Conservation (phyloP, 371 early-diverging fungal genomes). For the Zopfochytrium polystomum region DNA sequence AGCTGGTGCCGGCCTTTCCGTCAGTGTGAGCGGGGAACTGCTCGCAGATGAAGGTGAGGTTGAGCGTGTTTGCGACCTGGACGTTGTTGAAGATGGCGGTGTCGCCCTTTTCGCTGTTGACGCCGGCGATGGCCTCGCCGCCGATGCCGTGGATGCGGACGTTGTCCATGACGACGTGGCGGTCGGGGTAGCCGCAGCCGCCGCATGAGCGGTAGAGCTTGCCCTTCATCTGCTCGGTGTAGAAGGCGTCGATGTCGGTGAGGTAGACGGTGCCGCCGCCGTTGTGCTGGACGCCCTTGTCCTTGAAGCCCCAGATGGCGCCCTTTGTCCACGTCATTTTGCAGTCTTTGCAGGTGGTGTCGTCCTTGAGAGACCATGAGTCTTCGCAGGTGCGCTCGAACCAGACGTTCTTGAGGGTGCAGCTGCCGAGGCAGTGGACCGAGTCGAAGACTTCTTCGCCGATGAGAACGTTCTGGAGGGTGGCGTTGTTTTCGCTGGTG, state of each 20-base stretch:
- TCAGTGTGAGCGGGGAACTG: background rate
- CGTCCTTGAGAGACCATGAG: constrained; percentile 25
- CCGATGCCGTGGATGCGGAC: constrained; percentile 8
- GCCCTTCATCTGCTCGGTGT: constrained; percentile 13
- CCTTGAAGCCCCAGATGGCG: constrained; percentile 4
- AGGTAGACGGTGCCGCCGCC: constrained; percentile 17
- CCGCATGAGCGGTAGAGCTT: constrained; percentile 31
- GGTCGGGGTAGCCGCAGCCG: constrained; percentile 10
- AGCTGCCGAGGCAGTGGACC: constrained; percentile 23
- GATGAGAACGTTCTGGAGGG: background rate
- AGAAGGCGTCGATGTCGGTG: constrained; percentile 8
- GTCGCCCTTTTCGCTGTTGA: constrained; percentile 23
- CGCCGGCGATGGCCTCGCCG: constrained; percentile 20
- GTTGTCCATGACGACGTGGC: constrained; percentile 14
- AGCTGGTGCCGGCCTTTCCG: background rate
- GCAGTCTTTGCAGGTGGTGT: background rate
- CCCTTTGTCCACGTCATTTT: background rate
- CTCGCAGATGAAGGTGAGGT: background rate
- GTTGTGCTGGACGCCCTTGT: constrained; percentile 33
- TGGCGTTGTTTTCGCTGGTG: background rate
- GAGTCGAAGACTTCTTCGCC: background rate
- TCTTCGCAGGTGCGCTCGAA: constrained; percentile 30
- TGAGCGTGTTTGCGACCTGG: background rate
- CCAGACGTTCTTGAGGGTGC: constrained; percentile 31
- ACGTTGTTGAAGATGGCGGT: constrained; percentile 15